These are phyloP conservation scores for Alternaria arborescens DNA, from an alignment of 2,329 filamentous ascomycete genomes.

Conservation along the genomic window DNA sequence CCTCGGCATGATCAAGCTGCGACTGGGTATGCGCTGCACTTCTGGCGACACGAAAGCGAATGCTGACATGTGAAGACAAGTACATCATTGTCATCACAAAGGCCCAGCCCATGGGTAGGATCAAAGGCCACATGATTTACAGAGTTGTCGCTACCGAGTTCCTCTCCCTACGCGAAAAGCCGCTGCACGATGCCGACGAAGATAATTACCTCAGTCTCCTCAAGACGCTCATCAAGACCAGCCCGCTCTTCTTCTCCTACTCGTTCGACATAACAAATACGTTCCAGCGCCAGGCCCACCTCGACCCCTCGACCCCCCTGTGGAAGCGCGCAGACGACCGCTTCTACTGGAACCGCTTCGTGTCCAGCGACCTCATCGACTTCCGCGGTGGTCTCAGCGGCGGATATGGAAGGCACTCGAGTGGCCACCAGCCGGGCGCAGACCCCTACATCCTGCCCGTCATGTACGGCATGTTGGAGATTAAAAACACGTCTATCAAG, in stretches of 20 bases:
- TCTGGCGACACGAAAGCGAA: not conserved
- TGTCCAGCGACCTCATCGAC: constrained; percentile 90
- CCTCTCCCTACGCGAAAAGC: constrained; percentile 89
- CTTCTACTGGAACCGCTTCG: constrained; percentile 98
- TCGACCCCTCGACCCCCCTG: constrained; percentile 74
- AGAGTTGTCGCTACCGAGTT: constrained; percentile 91
- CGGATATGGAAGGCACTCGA: constrained; percentile 65
- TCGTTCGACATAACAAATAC: constrained; percentile 95
- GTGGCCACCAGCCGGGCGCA: constrained; percentile 74
- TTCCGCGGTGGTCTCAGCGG: constrained; percentile 71
- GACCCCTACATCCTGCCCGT: constrained; percentile 95
- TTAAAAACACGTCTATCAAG: constrained; percentile 86
- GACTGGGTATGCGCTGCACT: constrained; percentile 71
- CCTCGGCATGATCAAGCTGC: constrained; percentile 89
- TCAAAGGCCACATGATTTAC: constrained; percentile 97
- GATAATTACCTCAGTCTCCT: constrained; percentile 87
- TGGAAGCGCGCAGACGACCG: constrained; percentile 95
- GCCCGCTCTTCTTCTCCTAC: constrained; percentile 98
- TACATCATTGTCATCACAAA: constrained; percentile 98
- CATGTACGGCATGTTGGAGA: constrained; percentile 95
- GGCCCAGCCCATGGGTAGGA: constrained; percentile 84
- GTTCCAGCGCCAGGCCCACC: constrained; percentile 90
- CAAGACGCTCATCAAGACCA: constrained; percentile 80
- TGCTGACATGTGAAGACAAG: constrained; percentile 69
- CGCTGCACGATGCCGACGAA: constrained; percentile 91